phyloP scores from a whole-genome alignment of 148 eudicot species.

The Dianthus caryophyllus region DNA sequence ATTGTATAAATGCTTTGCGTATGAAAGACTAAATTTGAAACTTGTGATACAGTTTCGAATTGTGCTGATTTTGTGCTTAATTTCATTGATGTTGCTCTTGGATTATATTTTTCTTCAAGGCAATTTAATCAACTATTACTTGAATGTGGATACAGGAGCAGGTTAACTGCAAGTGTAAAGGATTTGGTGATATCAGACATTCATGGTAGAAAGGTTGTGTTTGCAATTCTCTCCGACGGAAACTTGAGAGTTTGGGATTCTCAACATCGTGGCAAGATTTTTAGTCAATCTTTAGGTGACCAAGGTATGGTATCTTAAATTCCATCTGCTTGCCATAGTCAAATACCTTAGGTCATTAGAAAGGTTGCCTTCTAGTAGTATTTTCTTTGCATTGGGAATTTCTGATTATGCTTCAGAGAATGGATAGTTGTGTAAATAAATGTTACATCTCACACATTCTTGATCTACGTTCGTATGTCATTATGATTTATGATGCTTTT shows the following conservation, averaged over 20 bases:
- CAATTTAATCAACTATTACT: constrained; percentile 2
- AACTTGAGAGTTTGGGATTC: constrained; percentile 75
- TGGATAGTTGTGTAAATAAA: background rate
- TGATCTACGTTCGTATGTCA: no score
- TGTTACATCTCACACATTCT: background rate
- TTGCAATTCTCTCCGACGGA: constrained; percentile 90
- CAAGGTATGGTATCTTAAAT: constrained; percentile 39
- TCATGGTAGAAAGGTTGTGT: constrained; percentile 53
- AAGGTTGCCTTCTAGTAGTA: background rate
- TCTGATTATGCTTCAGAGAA: background rate
- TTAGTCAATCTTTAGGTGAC: constrained; percentile 44
- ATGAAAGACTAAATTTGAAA: background rate
- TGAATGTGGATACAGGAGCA: constrained; percentile 45
- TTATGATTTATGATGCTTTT: no score
- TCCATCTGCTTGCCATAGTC: background rate
- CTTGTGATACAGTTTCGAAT: background rate
- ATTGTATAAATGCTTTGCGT: background rate
- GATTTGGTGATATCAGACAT: constrained; percentile 56
- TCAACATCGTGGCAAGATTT: constrained; percentile 50
- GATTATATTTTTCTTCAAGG: background rate
- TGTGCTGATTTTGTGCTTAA: background rate
- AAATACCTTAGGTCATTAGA: background rate
- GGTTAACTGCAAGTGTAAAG: constrained; percentile 54
- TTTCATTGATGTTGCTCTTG: background rate
- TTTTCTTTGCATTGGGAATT: background rate